Conservation (phyloP, 2,329 filamentous ascomycete species). For the Aspergillus sojae region DNA sequence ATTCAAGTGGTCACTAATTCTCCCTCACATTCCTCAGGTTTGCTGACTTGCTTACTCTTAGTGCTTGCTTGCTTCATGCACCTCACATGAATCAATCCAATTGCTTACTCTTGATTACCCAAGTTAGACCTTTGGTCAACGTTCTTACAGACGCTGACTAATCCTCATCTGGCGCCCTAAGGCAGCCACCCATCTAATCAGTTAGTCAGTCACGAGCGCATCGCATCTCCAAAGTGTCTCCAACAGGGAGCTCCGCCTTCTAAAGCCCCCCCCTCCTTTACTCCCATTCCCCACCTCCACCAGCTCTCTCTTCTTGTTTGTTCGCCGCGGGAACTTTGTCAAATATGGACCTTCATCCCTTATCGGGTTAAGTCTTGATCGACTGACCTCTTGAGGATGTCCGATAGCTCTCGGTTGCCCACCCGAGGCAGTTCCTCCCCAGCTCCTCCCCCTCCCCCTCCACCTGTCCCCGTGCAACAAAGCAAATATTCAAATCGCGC, state of each 20-base stretch:
- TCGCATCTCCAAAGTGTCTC: not conserved
- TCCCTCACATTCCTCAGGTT: conserved; percentile 5
- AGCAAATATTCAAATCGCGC: conserved; percentile 47
- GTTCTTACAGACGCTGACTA: conserved; percentile 2
- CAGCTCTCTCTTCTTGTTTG: conserved; percentile 6
- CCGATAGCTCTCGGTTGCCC: conserved; percentile 30
- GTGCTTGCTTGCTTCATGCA: conserved; percentile 1
- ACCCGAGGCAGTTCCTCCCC: conserved; percentile 31
- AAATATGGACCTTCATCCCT: conserved; percentile 22
- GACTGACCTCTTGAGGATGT: conserved; percentile 28
- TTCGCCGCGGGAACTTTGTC: conserved; percentile 6
- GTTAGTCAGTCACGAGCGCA: not conserved
- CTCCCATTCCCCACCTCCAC: conserved; percentile 1
- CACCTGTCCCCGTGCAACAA: conserved; percentile 39
- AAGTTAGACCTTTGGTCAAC: not conserved
- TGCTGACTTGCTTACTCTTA: conserved; percentile 5
- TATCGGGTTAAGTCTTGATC: conserved; percentile 25
- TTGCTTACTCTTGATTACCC: not conserved
- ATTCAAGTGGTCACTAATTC: conserved; percentile 4
- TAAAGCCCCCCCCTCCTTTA: not conserved
- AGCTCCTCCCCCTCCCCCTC: conserved; percentile 39
- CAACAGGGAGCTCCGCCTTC: conserved; percentile 2
- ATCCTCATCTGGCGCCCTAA: not conserved
- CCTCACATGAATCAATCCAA: not conserved
- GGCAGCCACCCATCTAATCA: not conserved